Conservation (phyloP, 768 basidiomycete genomes). For the Pulveroboletus sp. region DNA sequence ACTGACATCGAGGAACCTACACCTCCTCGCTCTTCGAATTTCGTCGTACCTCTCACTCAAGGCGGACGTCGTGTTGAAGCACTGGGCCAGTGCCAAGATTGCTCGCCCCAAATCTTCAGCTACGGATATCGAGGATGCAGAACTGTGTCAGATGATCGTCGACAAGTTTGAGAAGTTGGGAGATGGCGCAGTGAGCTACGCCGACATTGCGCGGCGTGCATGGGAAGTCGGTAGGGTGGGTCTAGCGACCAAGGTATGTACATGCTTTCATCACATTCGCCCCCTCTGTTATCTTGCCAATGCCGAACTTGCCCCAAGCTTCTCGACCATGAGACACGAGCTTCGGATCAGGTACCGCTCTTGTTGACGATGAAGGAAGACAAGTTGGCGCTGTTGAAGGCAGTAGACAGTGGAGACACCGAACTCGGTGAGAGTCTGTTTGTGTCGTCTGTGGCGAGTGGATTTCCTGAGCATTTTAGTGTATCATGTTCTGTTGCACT, state of each 20-base stretch:
- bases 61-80: conserved; percentile 82
- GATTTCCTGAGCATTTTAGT: conserved; percentile 43
- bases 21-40: conserved; percentile 88
- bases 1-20: conserved; percentile 80
- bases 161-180: conserved; percentile 85
- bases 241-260: conserved; percentile 77
- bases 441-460: no score
- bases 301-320: conserved; percentile 42
- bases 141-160: conserved; percentile 78
- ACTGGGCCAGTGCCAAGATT: conserved; percentile 96
- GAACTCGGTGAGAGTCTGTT: conserved; percentile 65
- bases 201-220: conserved; percentile 89
- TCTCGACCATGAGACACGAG: conserved; percentile 84
- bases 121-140: conserved; percentile 66
- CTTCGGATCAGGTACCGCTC: conserved; percentile 92
- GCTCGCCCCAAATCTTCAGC: conserved; percentile 59
- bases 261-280: not conserved
- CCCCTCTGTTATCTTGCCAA: not conserved
- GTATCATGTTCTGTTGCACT: conserved; percentile 86
- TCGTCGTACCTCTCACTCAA: conserved; percentile 79
- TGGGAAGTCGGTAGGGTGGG: conserved; percentile 83
- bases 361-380: conserved; percentile 94
- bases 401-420: conserved; percentile 91
- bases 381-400: conserved; percentile 77
- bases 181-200: conserved; percentile 78